phyloP scores from a whole-genome alignment of 495 filamentous ascomycete species.

The Thozetella sp. region DNA sequence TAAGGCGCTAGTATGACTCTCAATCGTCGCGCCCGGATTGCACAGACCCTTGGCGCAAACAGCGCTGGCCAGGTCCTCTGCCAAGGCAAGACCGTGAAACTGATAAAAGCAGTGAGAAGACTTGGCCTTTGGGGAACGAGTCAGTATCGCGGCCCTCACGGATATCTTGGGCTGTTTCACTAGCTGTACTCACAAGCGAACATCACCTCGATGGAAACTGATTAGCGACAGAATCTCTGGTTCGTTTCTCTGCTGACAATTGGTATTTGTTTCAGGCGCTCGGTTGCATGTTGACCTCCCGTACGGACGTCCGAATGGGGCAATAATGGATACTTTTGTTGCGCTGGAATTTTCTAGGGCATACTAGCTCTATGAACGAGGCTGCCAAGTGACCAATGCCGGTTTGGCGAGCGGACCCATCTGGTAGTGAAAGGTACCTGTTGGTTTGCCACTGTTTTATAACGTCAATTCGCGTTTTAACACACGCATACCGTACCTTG shows the following conservation, averaged over 20 bases:
- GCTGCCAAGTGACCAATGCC: no score
- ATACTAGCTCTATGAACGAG: no score
- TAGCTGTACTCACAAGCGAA: background rate
- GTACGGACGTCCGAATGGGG: background rate
- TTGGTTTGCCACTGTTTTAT: no score
- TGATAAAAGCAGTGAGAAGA: background rate
- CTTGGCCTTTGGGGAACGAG: background rate
- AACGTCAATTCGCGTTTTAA: no score
- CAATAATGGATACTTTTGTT: no score
- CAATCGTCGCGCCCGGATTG: background rate
- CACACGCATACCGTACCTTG: no score
- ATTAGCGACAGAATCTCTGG: background rate
- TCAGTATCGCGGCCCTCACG: background rate
- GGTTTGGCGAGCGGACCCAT: no score
- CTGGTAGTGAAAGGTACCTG: no score
- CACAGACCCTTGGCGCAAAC: background rate
- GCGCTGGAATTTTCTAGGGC: no score
- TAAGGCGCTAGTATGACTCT: background rate
- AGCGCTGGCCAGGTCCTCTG: background rate
- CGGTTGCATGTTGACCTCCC: background rate
- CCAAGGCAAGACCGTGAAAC: background rate
- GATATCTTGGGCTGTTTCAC: constrained; percentile 3
- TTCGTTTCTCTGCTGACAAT: background rate
- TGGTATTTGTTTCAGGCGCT: background rate
- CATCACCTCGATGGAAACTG: background rate